Base-by-base conservation (phyloP, 257 asterid species). In the Solanum arcanum region DNA sequence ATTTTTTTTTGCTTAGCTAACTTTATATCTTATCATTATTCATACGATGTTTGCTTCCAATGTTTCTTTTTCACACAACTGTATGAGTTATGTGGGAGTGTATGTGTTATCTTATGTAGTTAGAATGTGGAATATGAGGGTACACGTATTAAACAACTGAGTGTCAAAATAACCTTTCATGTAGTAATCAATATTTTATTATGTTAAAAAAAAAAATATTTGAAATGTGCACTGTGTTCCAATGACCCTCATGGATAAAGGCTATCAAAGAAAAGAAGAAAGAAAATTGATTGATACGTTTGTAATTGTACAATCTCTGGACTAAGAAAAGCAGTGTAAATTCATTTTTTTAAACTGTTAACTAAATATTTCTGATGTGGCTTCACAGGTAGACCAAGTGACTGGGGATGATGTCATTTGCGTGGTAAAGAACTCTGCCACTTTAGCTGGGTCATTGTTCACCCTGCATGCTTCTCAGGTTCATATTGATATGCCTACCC, bases 381-480 rank as follows among this genome's bases (percentile, higher is more conserved):
- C 70, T 62, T 62, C 68, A 80, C 92, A 96, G 99, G 99, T 96
- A 42, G 90, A 91, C 13, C 93, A 94, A 87, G 96, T 96, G 88
- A 94, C 92, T 82, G 98, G 88, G 12, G 94, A 92, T 49, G 98
- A 96, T 86, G 99, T 96, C 82, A 92, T 96, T 86, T 96, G 99
- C 83, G 78, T 90, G 88, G 88, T 95, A 86, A 96, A 96, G 93
- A 96, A 92, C 88, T 94, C 99, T 59, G 98, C 99, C 66, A 92
- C 92, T 59, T 91, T 96, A 94, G 93, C 93, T 39, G 99, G 96
- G 86, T 89, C 99, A n/a, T 27, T 96, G 93, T 95, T 92, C 94
- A 96, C 98, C 10, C 60, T 96, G 46, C 99, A 95, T 80, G 98
- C 91, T 89, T 92, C 98, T 82, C 93, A 92, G 83, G 91, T 95